Conservation (phyloP, 1,284 basidiomycete genomes). For the Tranzscheliella williamsii region DNA sequence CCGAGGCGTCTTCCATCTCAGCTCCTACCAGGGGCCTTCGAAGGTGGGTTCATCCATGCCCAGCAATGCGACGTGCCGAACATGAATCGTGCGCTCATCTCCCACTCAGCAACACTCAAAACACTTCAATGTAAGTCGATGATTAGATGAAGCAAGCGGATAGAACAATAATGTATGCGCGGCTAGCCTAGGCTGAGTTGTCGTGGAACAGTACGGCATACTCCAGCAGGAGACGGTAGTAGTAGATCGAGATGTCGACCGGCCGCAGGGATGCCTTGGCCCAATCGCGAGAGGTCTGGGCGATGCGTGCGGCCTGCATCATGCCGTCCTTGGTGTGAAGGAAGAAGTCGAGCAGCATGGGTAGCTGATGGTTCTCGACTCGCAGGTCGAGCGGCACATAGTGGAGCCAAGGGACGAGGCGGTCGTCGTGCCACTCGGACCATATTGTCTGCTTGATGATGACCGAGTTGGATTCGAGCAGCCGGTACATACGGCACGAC, state of each 20-base stretch:
- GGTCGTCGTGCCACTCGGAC: slow-evolving; percentile 34
- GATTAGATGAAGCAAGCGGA: no score
- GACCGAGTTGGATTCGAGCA: slow-evolving; percentile 17
- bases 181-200: not conserved
- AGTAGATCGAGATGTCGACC: slow-evolving; percentile 22
- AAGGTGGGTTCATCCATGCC: no score
- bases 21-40: no score
- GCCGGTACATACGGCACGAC: slow-evolving; percentile 34
- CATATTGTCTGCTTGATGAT: slow-evolving; percentile 33
- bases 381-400: slow-evolving; percentile 22
- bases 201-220: slow-evolving; percentile 12
- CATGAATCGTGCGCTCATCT: no score
- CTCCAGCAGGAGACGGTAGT: slow-evolving; percentile 20
- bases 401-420: slow-evolving; percentile 28
- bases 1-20: no score
- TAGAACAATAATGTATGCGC: no score
- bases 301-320: slow-evolving; percentile 12
- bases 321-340: slow-evolving; percentile 13
- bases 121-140: no score
- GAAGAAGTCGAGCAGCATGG: slow-evolving; percentile 26
- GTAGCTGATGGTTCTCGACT: slow-evolving; percentile 21
- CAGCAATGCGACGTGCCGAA: no score
- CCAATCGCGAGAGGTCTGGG: slow-evolving; percentile 11
- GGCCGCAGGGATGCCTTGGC: slow-evolving; percentile 10
- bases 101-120: no score